Conservation (phyloP, 2,329 filamentous ascomycete species). For the Trichoderma oligosporum region DNA sequence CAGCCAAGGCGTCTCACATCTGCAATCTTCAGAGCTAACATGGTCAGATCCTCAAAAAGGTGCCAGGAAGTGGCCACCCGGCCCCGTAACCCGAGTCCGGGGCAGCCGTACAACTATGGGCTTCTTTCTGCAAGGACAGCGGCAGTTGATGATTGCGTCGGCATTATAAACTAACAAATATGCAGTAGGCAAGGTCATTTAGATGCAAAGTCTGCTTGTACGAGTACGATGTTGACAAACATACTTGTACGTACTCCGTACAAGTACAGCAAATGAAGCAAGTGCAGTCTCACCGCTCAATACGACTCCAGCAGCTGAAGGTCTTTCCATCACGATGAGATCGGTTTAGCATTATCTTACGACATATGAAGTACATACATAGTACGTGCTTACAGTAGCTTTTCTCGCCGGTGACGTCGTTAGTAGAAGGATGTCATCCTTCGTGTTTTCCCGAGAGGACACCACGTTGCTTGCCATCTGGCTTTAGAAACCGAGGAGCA, state of each 20-base stretch:
- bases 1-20: no score
- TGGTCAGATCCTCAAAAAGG: background rate
- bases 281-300: background rate
- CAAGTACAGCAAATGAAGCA: background rate
- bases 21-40: background rate
- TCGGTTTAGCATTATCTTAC: background rate
- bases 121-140: background rate
- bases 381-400: no score
- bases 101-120: background rate
- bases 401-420: background rate
- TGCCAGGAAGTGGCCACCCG: background rate
- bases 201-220: background rate
- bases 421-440: background rate
- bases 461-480: no score
- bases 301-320: background rate
- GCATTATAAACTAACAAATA: background rate
- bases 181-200: background rate
- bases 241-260: no score
- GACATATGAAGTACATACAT: background rate
- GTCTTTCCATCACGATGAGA: background rate
- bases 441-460: background rate
- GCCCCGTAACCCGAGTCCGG: background rate
- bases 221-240: background rate
- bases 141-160: conserved; percentile 4
- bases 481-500: background rate